Evolutionary conservation across 352 stramenopile genomes (phyloP), one percentile per base, ranked within the genome.

Genomic region (Pythium dissimile): DNA sequence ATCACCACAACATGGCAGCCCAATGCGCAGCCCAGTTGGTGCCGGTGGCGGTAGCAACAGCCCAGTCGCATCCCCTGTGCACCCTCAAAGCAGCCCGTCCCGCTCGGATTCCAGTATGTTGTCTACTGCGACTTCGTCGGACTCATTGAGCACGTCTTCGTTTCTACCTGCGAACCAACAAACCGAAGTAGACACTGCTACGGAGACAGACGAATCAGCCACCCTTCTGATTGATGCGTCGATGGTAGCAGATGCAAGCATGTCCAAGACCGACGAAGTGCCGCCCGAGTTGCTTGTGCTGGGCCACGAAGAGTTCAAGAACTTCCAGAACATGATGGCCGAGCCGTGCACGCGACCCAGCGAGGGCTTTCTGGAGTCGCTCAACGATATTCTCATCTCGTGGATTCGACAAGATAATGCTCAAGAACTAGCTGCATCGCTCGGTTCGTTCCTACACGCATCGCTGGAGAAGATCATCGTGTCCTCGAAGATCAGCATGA

Each of bases 341-440:
- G 75, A 87, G 27, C 80, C 80, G 5, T 82, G 70, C 27, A 83
- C 72, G 10, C 66, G 75, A 21, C 80, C 80, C 0, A 84, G 80
- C 0, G 80, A 92, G 49, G 79, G 73, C 21, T 93, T 93, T 44
- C 45, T 93, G 18, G 80, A 91, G 59, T 88, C 75, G 8, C 64
- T 92, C 32, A 92, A 92, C 51, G 82, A 92, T 51, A 87, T 92
- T 64, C 62, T 92, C 18, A 89, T 89, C 62, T 89, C 74, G 27
- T 92, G 83, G 83, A 89, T 87, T 62, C 80, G 80, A 3, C 77
- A 88, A 67, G 71, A 86, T 31, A 93, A 88, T 43, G 79, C 79
- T 1, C 66, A 86, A 9, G 80, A 89, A 44, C 67, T 93, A 10
- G 79, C 80, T 34, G 67, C 67, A 12, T 62, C 73, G 1, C 53